Conservation (phyloP, 441 rosid genomes). For the Francoa sonchifolia region DNA sequence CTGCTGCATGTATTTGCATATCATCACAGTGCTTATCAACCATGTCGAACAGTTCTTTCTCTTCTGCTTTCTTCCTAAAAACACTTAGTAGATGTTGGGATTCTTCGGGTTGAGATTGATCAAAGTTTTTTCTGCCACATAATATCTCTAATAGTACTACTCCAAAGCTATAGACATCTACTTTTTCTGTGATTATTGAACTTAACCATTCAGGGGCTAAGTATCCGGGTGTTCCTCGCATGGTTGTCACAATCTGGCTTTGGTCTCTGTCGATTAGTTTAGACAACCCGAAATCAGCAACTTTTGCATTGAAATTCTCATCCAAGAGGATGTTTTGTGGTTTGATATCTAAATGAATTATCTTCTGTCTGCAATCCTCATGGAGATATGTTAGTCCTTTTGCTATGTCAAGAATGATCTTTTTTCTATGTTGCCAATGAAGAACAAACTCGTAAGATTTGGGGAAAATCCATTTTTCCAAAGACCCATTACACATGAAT, state of each 20-base stretch:
- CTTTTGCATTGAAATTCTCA: conserved; percentile 21
- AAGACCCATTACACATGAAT: conserved; percentile 28
- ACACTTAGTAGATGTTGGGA: conserved; percentile 10
- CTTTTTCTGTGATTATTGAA: conserved; percentile 19
- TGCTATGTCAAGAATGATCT: conserved; percentile 17
- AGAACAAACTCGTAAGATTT: too few species aligned
- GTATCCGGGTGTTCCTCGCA: conserved; percentile 26
- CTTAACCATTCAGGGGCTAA: conserved; percentile 22
- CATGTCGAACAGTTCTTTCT: conserved; percentile 9
- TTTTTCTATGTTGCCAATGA: conserved; percentile 17
- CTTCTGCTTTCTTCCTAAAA: conserved; percentile 9
- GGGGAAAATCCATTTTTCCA: conserved; percentile 33
- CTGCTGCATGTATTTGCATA: conserved; percentile 1
- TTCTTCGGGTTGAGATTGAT: conserved; percentile 8
- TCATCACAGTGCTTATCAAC: conserved; percentile 9
- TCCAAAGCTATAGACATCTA: conserved; percentile 24
- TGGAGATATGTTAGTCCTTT: conserved; percentile 19
- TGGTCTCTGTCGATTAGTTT: conserved; percentile 14
- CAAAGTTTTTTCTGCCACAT: conserved; percentile 15
- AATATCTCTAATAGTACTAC: conserved; percentile 19
- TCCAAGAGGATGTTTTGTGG: too few species aligned
- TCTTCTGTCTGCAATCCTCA: conserved; percentile 17
- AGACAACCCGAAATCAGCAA: conserved; percentile 28
- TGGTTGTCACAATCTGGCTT: conserved; percentile 14
- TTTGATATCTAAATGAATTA: conserved; percentile 17